Base-by-base conservation (phyloP, 1,139 yeast genomes). In the Suhomyces wounanorum region DNA sequence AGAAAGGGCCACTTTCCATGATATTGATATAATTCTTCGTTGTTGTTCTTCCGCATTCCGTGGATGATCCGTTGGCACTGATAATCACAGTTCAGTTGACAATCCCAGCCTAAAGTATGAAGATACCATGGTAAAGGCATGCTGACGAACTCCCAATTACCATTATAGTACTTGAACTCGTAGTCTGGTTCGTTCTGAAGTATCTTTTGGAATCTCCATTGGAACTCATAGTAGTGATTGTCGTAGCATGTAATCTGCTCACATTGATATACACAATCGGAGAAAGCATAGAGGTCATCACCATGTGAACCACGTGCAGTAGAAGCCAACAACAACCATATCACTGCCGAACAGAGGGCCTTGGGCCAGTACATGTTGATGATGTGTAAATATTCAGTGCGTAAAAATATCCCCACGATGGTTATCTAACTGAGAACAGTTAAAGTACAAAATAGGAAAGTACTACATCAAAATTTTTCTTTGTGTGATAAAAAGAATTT, bases 1-100 rank as follows among this genome's bases (percentile, higher is more conserved):
- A 73, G 58, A 62, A 94, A 94, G 2, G 98, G 98, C 99, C 99
- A 94, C 69, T 94, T 94, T 0, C 99, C 99, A 66, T 94, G 98
- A 69, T 90, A 94, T 64, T 94, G 99, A 44, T 79, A 79, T 1
- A 89, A 72, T 50, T 82, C 84, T 49, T 80, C 77, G 8, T 75
- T 74, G 2, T 69, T 59, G 0, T 54, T 57, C 17, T 73, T 71
- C 21, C 96, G 73, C 44, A 77, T 71, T 2, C 62, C 59, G 0
- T 97, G 91, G 43, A 92, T 75, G 14, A 81, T 66, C 52, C 89
- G 82, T 66, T 94, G 98, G 65, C 99, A 94, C 58, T 83, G 87
- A 68, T 94, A 94, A 68, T 94, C 98, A 68, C 99, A 94, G 64
- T 94, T 86, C 44, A 85, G 81, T 9, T 71, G 70, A 65, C 98